A percentile compares a stretch with the other conserved stretches of the same genome.
phyloP scores from a whole-genome alignment of 2,329 filamentous ascomycete genomes.

The Colletotrichum paranaense region DNA sequence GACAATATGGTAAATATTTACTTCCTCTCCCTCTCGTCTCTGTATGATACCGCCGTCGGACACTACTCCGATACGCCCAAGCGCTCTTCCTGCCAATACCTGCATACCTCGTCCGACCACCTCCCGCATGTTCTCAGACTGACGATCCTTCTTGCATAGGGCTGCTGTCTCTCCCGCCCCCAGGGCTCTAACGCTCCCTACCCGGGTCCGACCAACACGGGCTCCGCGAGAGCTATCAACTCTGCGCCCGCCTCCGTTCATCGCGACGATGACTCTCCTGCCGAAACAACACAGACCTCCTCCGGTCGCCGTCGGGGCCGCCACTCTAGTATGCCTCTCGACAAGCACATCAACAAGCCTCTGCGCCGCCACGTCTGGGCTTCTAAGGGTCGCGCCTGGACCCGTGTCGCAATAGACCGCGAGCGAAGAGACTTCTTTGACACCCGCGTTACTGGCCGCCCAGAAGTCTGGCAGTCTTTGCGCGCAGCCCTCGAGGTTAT shows the following conservation, averaged over 20 bases:
- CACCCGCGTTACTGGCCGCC: conserved; percentile 81
- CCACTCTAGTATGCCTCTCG: conserved; percentile 56
- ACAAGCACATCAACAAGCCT: conserved; percentile 77
- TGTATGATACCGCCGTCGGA: not conserved
- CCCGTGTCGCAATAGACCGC: conserved; percentile 71
- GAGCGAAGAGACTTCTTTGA: conserved; percentile 91
- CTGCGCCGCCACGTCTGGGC: conserved; percentile 75
- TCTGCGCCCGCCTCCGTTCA: conserved; percentile 39
- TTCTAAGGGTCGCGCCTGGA: conserved; percentile 75
- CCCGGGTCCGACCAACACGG: conserved; percentile 59
- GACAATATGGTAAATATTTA: conserved; percentile 19
- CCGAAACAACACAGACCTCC: conserved; percentile 35
- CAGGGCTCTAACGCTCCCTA: conserved; percentile 66
- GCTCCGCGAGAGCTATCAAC: conserved; percentile 66
- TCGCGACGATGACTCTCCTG: conserved; percentile 40
- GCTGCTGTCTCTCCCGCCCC: conserved; percentile 68
- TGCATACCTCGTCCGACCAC: not conserved
- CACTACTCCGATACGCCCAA: not conserved
- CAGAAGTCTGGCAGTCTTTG: conserved; percentile 85
- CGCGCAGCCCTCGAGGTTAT: conserved; percentile 75
- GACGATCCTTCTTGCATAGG: conserved; percentile 50
- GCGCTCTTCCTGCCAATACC: not conserved
- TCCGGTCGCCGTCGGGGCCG: conserved; percentile 43
- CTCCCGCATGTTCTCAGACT: not conserved
- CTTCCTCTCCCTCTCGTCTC: not conserved